Evolutionary conservation across 768 basidiomycete genomes (phyloP), one percentile per base, ranked within the genome.

Genomic region (Suillus hirtellus): DNA sequence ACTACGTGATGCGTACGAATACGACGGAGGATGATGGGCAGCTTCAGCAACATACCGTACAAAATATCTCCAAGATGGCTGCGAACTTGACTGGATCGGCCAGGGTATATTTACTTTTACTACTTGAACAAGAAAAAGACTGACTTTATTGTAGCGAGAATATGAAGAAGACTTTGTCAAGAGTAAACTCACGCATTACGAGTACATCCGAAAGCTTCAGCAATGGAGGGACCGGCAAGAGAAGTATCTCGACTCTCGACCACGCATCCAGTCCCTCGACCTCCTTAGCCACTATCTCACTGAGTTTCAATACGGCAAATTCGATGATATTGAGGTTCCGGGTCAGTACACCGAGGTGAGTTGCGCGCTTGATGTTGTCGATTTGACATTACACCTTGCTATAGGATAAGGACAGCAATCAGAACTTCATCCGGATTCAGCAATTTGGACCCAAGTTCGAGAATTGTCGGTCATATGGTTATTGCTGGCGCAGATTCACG

Each of bases 301-400:
- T 8, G 97, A 99, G 75, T 99, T 99, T 81, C 96, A 99, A 68
- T 95, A 98, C 75, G 89, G 88, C 71, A 97, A 95, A 74, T 95
- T 96, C 58, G 97, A 99, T 66, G 96, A 99, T 66, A 93, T 99
- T 44, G 96, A 99, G 72, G 87, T 99, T 58, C 96, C 96, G n/a
- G 97, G 97, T 8, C 97, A 99, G 75, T 99, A 99, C 73, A 92
- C 95, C 0, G 93, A 98, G 85, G 95, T 92, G 61, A 69, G 79
- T 1, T n/a, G 27, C 71, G 42, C 10, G 37, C 3, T 42, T 21
- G 35, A 40, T 8, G 10, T 47, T 37, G 0, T 43, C 21, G 19
- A 11, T 27, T 19, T 12, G 40, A 17, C 31, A 43, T n/a, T 35
- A 15, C 44, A 17, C 55, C 70, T 46, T 71, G 27, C n/a, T 35